Conservation (phyloP, 2,329 filamentous ascomycete species). For the Byssothecium circinans region DNA sequence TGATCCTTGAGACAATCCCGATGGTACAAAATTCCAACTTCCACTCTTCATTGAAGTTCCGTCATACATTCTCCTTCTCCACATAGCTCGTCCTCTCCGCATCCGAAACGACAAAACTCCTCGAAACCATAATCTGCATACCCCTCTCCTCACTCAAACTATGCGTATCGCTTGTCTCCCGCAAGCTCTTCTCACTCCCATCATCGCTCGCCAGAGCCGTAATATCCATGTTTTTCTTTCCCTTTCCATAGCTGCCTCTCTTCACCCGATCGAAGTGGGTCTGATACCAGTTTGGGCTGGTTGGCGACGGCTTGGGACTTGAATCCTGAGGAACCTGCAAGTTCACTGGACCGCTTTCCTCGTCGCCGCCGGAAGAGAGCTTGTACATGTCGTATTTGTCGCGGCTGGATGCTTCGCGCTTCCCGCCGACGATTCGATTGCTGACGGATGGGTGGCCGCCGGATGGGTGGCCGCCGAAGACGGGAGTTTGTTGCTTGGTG, state of each 20-base stretch:
- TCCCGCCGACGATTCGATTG: slow-evolving; percentile 11
- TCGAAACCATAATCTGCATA: slow-evolving; percentile 36
- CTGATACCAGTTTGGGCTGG: slow-evolving; percentile 12
- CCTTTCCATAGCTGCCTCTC: slow-evolving; percentile 4
- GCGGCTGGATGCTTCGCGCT: neutral
- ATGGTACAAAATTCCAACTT: no score
- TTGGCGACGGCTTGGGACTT: slow-evolving; percentile 1
- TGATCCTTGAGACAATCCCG: no score
- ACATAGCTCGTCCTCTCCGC: slow-evolving; percentile 19
- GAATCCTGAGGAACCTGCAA: neutral
- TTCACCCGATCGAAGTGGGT: slow-evolving; percentile 7
- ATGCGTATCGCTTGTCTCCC: slow-evolving; percentile 13
- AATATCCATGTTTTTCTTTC: slow-evolving; percentile 6
- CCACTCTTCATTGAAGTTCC: no score
- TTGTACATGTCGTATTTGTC: slow-evolving; percentile 24
- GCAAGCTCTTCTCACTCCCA: slow-evolving; percentile 29
- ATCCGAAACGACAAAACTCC: slow-evolving; percentile 34
- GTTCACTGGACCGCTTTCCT: slow-evolving; percentile 13
- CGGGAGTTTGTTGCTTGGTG: slow-evolving; percentile 18
- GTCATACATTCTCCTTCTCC: no score
- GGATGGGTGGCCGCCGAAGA: slow-evolving; percentile 10
- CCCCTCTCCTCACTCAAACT: slow-evolving; percentile 17
- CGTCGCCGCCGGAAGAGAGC: slow-evolving; percentile 19
- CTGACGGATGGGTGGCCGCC: slow-evolving; percentile 7
- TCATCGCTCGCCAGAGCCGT: slow-evolving; percentile 9